Evolutionary conservation across 192 early-diverging fungal genomes (phyloP), one percentile per base, ranked within the genome.

Genomic region (Obelidium mucronatum): DNA sequence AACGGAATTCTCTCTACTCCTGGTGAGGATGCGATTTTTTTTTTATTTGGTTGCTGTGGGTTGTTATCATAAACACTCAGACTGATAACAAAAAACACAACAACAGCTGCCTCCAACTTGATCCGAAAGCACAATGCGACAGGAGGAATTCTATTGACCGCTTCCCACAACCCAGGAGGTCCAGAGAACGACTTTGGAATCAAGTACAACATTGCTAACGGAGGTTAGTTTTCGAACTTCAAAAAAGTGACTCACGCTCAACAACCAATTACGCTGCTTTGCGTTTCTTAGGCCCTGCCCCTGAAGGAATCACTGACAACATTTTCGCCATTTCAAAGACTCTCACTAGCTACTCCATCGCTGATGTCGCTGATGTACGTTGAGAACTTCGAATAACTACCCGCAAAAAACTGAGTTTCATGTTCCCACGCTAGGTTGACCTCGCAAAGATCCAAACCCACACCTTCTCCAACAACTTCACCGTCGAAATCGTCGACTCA

Each of bases 151-250:
- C 88, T 99, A 56, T 83, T 99, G 75, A 98, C 96, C n/a, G 97
- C 97, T 15, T 97, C 96, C 35, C 97, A 99, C 87, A 99, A 99
- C 85, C 96, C 97, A 24, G 97, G 97, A 60, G 97, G 97, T 58
- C 97, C 97, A 33, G 87, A 95, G 36, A 93, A 95, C 75, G 97
- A 99, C 83, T 99, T 99, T 90, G 97, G 97, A 61, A 96, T 99
- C 82, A 99, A 99, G 85, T 99, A 94, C 84, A 99, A 99, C 84
- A 92, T 92, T 73, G 85, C 88, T 87, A 99, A 97, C 82, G 97
- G 97, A 58, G 97, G 87, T 85, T 33, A 15, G 44, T 48, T 48
- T 48, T 48, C 11, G 11, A n/a, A n/a, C n/a, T n/a, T n/a, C n/a
- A n/a, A n/a, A n/a, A n/a, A n/a, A n/a, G n/a, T n/a, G n/a, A 48